phyloP scores from a whole-genome alignment of 108 stramenopile species.

The Skeletonema potamos region DNA sequence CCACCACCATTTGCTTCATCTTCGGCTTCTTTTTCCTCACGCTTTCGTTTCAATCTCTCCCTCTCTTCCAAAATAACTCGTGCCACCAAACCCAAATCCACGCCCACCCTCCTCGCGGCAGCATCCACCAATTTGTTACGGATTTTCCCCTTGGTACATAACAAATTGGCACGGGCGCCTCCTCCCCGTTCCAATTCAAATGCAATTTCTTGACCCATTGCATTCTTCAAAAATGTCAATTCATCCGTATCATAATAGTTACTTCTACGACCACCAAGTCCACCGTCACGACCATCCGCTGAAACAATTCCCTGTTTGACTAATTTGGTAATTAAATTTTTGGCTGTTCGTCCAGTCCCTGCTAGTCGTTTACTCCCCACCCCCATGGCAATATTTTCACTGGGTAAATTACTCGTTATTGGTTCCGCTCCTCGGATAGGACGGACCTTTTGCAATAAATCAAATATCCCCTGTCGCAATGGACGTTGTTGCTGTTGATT shows the following conservation, averaged over 20 bases:
- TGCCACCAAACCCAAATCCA: conserved; percentile 60
- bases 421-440: conserved; percentile 52
- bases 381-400: conserved; percentile 84
- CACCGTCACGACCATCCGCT: conserved; percentile 38
- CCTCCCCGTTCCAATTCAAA: conserved; percentile 89
- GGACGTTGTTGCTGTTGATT: conserved; percentile 37
- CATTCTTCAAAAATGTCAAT: conserved; percentile 84
- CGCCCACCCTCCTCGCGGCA: conserved; percentile 79
- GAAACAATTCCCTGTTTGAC: conserved; percentile 69
- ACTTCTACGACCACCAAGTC: conserved; percentile 22
- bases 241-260: conserved; percentile 45
- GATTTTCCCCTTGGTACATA: conserved; percentile 58
- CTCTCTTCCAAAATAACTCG: conserved; percentile 44
- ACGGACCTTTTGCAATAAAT: conserved; percentile 87
- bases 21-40: conserved; percentile 33
- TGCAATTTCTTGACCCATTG: conserved; percentile 83
- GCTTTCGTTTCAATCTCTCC: conserved; percentile 42
- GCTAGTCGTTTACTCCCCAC: conserved; percentile 85
- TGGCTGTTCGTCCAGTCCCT: conserved; percentile 89
- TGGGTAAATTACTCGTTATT: conserved; percentile 85
- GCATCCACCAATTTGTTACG: conserved; percentile 79
- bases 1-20: conserved; percentile 24
- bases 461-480: conserved; percentile 75
- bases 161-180: conserved; percentile 77
- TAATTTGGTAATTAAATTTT: conserved; percentile 69